Evolutionary conservation across 2,329 filamentous ascomycete species (phyloP), one percentile per base, ranked within the genome.

Genomic region (Aspergillaceae sp.): DNA sequence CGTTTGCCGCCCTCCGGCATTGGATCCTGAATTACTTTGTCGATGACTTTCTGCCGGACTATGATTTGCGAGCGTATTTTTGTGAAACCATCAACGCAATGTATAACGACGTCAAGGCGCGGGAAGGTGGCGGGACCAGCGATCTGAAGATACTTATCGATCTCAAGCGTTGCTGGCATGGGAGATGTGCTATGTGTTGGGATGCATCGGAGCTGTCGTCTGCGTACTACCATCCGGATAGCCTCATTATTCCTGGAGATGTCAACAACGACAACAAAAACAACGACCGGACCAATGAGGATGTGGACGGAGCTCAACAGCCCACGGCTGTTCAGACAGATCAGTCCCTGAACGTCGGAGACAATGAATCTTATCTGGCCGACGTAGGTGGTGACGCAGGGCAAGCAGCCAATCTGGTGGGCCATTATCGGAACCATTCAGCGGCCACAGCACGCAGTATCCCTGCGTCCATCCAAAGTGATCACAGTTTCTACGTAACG

Each of bases 1-100:
- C 90, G 0, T 98, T 97, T 70, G 92, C 96, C 28, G 92, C 92
- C 5, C 76, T 97, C 40, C 82, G 92, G 47, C 92, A 98, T 66
- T 98, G 92, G 92, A 90, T 97, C 47, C 70, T 98, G 51, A 98
- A 98, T 65, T 98, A 98, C 66, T 98, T 97, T 56, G 77, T 87
- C 46, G 92, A 98, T 61, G 92, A 98, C 62, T 98, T 95, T 63
- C 80, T 94, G 36, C 68, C 84, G 27, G 82, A 90, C 61, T 83
- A 84, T 60, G 73, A 78, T 40, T 73, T 97, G 30, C 83, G 91
- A 6, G 72, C 78, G 4, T 79, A 80, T 10, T 96, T 96, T 61
- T 96, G 91, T 67, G 74, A 82, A 30, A 74, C 89, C 6, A 75
- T 96, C 48, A 96, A 97, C 63, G 62, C 64, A 27, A 62, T 84